phyloP scores from a whole-genome alignment of 345 rosid species.

The Rhizophora apiculata region DNA sequence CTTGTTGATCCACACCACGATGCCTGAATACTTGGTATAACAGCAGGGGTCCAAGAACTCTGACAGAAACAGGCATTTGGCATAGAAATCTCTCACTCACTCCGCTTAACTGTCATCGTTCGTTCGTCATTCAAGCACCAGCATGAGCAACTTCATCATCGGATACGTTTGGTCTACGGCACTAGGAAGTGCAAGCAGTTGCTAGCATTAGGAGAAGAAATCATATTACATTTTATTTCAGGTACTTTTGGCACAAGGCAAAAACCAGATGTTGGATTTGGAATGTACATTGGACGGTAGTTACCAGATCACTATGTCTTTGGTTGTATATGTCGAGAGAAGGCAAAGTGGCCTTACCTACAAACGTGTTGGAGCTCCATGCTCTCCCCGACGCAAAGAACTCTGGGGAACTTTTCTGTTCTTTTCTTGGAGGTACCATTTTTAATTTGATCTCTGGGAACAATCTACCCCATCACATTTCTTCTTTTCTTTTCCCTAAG shows the following conservation, averaged over 20 bases:
- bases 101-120: constrained; percentile 27
- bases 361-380: constrained; percentile 68
- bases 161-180: constrained; percentile 31
- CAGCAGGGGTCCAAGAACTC: constrained; percentile 25
- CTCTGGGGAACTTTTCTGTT: not conserved
- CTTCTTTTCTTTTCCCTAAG: not conserved
- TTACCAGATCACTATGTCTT: constrained; percentile 32
- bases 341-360: constrained; percentile 60
- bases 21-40: constrained; percentile 19
- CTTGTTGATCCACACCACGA: constrained; percentile 13
- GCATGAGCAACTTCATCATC: constrained; percentile 15
- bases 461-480: too few species aligned
- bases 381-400: constrained; percentile 43
- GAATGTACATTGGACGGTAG: constrained; percentile 45
- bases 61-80: constrained; percentile 12
- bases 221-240: constrained; percentile 30
- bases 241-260: constrained; percentile 29
- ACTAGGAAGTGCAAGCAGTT: constrained; percentile 27
- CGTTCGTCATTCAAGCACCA: constrained; percentile 11
- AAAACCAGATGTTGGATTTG: constrained; percentile 47
- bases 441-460: not conserved
- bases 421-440: constrained; percentile 55
- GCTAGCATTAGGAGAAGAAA: constrained; percentile 30
- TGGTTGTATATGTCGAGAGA: constrained; percentile 61
- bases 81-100: constrained; percentile 18